Base-by-base conservation (phyloP, 2,329 filamentous ascomycete species). In the Clarireedia monteithiana region DNA sequence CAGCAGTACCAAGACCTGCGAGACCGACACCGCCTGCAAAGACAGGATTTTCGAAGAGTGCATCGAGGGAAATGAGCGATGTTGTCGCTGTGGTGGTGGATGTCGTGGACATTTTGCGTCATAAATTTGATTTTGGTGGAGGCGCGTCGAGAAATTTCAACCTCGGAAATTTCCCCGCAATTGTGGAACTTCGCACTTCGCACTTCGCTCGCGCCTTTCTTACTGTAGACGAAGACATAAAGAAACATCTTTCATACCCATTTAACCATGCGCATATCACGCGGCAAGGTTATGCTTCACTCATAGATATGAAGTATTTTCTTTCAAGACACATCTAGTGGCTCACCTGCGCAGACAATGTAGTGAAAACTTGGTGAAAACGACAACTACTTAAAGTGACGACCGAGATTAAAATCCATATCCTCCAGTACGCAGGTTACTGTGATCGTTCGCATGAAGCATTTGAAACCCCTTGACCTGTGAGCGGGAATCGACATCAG, bases 1-100 rank as follows among this genome's bases (percentile, higher is more conserved):
- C 81, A 42, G 82, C 86, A 36, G 91, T 89, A 60, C 91, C 94
- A 52, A 99, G 79, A 30, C 88, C 89, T 59, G 91, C 94, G 53
- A 99, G 87, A 64, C 94, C 94, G 65, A 97, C 89, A 64, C 94
- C 91, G 74, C 82, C 81, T 10, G 81, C 80, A 65, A 83, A 83
- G 48, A 84, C 74, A 12, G 83, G 83, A 63, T 86, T 86, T 45
- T 81, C 77, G 67, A 84, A 80, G 50, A 85, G 77, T 23, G 74
- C 75, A 76, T 83, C 77, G 70, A 84, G 71, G 63, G 76, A 74
- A 53, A 81, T 60, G 30, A 66, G 49, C 14, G 66, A 66, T 17
- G 62, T 36, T 57, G 48, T n/a, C 14, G 66, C 65, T 17, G 62
- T 36, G 53, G 48, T n/a, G 40, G 50, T 49, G 51, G 42, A 40